Percentiles rank a stretch among this genome's conserved stretches.
Evolutionary conservation across 129 eudicot genomes (phyloP).

Genomic region (Pseudognaphalium luteoalbum): DNA sequence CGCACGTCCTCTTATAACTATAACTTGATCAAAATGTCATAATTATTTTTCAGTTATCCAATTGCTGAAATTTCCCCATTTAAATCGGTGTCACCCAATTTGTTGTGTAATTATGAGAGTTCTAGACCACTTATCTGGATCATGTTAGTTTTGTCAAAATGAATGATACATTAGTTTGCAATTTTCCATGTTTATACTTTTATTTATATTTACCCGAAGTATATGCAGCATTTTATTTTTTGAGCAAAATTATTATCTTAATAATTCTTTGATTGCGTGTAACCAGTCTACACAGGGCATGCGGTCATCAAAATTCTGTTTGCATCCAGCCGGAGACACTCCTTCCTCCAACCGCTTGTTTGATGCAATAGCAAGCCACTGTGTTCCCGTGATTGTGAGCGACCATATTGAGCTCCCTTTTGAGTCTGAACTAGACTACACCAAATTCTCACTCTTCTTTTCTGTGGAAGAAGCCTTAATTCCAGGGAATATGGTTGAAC

Average conservation of each 20-base stretch:
- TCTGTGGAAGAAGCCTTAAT: background rate
- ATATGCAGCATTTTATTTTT: conserved; percentile 16
- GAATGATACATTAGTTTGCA: too few species aligned
- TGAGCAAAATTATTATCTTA: background rate
- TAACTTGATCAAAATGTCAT: too few species aligned
- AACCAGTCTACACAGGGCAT: conserved; percentile 74
- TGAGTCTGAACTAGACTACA: conserved; percentile 7
- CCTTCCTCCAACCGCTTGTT: conserved; percentile 97
- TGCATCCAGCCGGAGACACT: conserved; percentile 95
- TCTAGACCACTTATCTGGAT: background rate
- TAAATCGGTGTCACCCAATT: background rate
- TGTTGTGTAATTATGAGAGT: background rate
- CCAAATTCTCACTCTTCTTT: background rate
- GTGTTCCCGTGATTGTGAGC: conserved; percentile 1
- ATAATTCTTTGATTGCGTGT: background rate
- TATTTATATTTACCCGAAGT: background rate
- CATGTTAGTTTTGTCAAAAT: background rate
- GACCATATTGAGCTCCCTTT: conserved; percentile 1
- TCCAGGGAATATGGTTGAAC: background rate
- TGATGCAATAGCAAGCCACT: conserved; percentile 55
- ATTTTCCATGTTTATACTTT: background rate
- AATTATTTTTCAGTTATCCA: background rate
- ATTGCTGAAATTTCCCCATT: background rate
- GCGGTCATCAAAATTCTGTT: conserved; percentile 88
- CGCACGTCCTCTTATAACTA: too few species aligned